phyloP scores from a whole-genome alignment of 768 basidiomycete genomes.

The Mycena leptocephala region DNA sequence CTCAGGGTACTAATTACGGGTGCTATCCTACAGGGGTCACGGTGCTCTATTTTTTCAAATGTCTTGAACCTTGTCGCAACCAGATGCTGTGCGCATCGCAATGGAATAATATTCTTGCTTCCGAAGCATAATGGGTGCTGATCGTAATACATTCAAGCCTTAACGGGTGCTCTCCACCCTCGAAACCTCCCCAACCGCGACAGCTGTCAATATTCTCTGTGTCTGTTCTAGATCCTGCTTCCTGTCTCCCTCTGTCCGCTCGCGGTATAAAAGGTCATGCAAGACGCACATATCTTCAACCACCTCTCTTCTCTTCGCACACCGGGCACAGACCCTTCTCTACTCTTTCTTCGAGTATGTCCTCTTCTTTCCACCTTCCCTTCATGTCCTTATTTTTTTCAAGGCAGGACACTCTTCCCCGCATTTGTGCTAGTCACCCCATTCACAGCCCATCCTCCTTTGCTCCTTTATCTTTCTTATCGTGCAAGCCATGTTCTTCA shows the following conservation, averaged over 20 bases:
- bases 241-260: neutral
- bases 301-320: constrained; percentile 31
- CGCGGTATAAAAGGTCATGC: constrained; percentile 26
- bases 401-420: constrained; percentile 17
- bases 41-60: neutral
- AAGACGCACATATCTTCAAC: constrained; percentile 2
- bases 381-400: neutral
- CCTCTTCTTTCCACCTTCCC: neutral
- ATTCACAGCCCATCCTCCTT: constrained; percentile 6
- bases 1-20: too few species aligned
- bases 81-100: constrained; percentile 32
- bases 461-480: constrained; percentile 1
- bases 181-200: constrained; percentile 10
- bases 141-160: too few species aligned
- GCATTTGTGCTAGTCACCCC: constrained; percentile 28
- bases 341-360: constrained; percentile 22
- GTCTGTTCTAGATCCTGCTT: neutral
- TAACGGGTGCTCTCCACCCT: too few species aligned
- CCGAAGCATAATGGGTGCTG: neutral
- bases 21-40: neutral
- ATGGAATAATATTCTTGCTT: neutral
- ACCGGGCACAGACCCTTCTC: constrained; percentile 29
- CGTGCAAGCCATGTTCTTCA: constrained; percentile 37
- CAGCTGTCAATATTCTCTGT: constrained; percentile 1
- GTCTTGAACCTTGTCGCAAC: neutral